Base-by-base conservation (phyloP, 345 rosid species). In the Acer negundo region DNA sequence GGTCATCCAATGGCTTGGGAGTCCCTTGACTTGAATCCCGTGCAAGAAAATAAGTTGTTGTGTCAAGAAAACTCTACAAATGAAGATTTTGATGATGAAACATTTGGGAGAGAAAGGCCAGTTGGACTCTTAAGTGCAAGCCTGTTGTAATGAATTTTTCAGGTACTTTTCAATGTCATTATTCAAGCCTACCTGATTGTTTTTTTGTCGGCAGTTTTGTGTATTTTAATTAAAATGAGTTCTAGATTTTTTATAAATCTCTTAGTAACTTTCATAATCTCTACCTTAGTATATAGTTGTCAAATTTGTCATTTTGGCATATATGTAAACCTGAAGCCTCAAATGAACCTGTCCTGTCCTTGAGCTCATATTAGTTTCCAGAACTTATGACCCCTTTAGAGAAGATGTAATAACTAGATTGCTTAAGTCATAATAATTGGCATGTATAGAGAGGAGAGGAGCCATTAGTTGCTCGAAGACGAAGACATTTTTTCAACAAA, bases 51-150 rank as follows among this genome's bases (percentile, higher is more conserved):
- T 79, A 89, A 87, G 63, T 85, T 96, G 80, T 61, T 88, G 58
- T 91, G 97, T 82, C 97, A 88, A 82, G 97, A 94, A 85, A 90
- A 94, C 87, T 92, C 98, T 70, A 90, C 87, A 31, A 90, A 87
- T 85, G 95, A 91, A 74, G 98, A 92, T 80, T 94, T 96, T 86
- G 97, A 90, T 47, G 93, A 93, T 68, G 95, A 86, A 79, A 76
- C 88, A 46, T 93, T 88, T 79, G 87, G 80, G 69, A 82, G 81
- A 78, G 91, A 89, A 46, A 83, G 84, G 69, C 79, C 87, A 0
- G 84, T 74, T 47, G 94, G 82, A 81, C 85, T 89, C 13, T 66
- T 85, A 71, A 85, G 90, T 77, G 79, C 86, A 76, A 81, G 88
- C 82, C 79, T 87, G 73, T 77, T 66, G 71, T 87, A 85, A 87